phyloP scores from a whole-genome alignment of 805 yeast species.

The Yarrowia sp. region DNA sequence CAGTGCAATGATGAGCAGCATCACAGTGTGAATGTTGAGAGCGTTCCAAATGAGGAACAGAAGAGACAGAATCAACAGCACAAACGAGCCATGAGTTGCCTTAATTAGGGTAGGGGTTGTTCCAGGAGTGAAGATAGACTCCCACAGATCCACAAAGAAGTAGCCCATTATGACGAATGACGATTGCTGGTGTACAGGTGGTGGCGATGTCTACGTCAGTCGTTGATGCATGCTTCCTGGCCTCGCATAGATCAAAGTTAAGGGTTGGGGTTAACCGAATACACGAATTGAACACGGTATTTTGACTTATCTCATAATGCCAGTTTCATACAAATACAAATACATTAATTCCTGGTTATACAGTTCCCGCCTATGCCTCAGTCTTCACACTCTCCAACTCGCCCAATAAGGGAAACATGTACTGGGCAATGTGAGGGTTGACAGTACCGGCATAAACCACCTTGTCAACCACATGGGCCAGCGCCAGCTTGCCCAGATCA shows the following conservation, averaged over 20 bases:
- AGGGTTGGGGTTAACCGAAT: not conserved
- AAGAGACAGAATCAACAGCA: slow-evolving; percentile 57
- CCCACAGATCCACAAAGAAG: slow-evolving; percentile 70
- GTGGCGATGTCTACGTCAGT: not conserved
- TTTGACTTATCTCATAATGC: not conserved
- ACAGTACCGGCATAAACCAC: slow-evolving; percentile 16
- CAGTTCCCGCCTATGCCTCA: not conserved
- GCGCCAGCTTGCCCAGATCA: not conserved
- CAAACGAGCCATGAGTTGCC: slow-evolving; percentile 85
- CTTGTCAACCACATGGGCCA: not conserved
- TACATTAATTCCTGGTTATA: slow-evolving; percentile 18
- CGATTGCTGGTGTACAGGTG: not conserved
- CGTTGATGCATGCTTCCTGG: not conserved
- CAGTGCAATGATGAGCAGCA: slow-evolving; percentile 53
- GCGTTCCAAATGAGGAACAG: slow-evolving; percentile 55
- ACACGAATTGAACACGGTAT: not conserved
- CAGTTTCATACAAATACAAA: slow-evolving; percentile 17
- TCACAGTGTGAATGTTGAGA: slow-evolving; percentile 62
- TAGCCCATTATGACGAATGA: not conserved
- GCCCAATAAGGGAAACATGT: slow-evolving; percentile 22
- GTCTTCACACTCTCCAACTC: slow-evolving; percentile 14
- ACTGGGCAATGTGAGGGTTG: slow-evolving; percentile 23
- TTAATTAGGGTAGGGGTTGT: slow-evolving; percentile 81
- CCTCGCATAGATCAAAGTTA: slow-evolving; percentile 21
- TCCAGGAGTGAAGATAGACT: slow-evolving; percentile 88